A percentile compares a stretch with the other conserved stretches of the same genome.
These are phyloP conservation scores for Cicer judaicum DNA, from an alignment of 306 rosid genomes.

Conservation along the genomic window DNA sequence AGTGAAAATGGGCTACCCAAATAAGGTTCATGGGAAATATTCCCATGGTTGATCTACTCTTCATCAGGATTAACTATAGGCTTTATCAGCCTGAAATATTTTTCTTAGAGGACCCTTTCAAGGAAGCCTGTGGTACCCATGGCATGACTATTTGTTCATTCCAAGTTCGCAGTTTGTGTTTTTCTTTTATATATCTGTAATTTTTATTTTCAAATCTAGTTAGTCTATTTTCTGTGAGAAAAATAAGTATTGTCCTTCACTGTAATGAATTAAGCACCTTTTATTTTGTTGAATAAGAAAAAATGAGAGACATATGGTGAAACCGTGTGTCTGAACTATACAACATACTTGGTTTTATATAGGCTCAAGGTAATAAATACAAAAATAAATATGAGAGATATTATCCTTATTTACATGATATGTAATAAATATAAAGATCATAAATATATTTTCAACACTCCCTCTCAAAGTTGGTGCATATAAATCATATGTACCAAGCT, in stretches of 20 bases:
- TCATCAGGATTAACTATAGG: slow-evolving; percentile 32
- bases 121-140: slow-evolving; percentile 42
- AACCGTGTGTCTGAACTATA: too few relatives aligned
- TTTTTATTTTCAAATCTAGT: slow-evolving; percentile 31
- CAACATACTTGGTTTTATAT: too few relatives aligned
- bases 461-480: too few relatives aligned
- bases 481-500: too few relatives aligned
- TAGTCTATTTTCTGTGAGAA: slow-evolving; percentile 42
- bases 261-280: slow-evolving; percentile 34
- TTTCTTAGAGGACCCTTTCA: slow-evolving; percentile 45
- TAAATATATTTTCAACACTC: too few relatives aligned
- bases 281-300: too few relatives aligned
- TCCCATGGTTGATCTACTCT: slow-evolving; percentile 40
- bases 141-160: slow-evolving; percentile 40
- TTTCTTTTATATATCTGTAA: slow-evolving; percentile 44
- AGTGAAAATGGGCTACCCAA: slow-evolving; percentile 83
- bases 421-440: too few relatives aligned
- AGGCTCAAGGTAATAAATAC: too few relatives aligned
- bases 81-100: slow-evolving; percentile 44
- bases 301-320: too few relatives aligned
- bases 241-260: slow-evolving; percentile 39
- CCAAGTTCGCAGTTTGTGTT: slow-evolving; percentile 49
- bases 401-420: too few relatives aligned
- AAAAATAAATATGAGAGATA: too few relatives aligned
- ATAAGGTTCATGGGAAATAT: slow-evolving; percentile 44